Conservation (phyloP, 2,329 filamentous ascomycete genomes). For the Alternaria rosae region DNA sequence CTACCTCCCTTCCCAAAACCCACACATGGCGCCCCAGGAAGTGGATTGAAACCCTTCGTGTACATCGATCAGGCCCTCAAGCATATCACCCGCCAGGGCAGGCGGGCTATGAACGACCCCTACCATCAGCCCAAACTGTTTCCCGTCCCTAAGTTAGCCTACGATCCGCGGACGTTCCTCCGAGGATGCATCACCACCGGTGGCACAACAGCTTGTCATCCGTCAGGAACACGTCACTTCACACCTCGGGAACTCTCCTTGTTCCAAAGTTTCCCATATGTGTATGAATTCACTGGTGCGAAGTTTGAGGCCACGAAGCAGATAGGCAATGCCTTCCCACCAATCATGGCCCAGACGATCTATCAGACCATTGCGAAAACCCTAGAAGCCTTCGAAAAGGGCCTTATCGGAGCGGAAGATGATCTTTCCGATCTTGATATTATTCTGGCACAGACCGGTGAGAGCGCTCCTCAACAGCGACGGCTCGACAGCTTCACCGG, state of each 20-base stretch:
- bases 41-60: constrained; percentile 28
- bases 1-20: constrained; percentile 41
- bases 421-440: constrained; percentile 25
- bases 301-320: constrained; percentile 19
- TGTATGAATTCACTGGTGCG: constrained; percentile 17
- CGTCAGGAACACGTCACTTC: constrained; percentile 17
- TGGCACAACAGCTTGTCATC: constrained; percentile 22
- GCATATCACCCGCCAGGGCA: constrained; percentile 9
- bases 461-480: not conserved
- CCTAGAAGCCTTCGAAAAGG: constrained; percentile 36
- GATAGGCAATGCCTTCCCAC: constrained; percentile 35
- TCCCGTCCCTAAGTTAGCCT: not conserved
- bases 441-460: not conserved
- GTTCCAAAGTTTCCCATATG: constrained; percentile 27
- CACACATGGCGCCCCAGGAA: constrained; percentile 28
- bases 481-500: not conserved
- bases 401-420: constrained; percentile 34
- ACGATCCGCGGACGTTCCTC: not conserved
- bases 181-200: constrained; percentile 28
- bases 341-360: constrained; percentile 17
- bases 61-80: constrained; percentile 32
- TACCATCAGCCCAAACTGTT: constrained; percentile 28
- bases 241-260: constrained; percentile 28
- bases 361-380: constrained; percentile 14
- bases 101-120: not conserved